These are phyloP conservation scores for Coccinonectria pachysandricola DNA, from an alignment of 2,329 filamentous ascomycete genomes.

Conservation along the genomic window DNA sequence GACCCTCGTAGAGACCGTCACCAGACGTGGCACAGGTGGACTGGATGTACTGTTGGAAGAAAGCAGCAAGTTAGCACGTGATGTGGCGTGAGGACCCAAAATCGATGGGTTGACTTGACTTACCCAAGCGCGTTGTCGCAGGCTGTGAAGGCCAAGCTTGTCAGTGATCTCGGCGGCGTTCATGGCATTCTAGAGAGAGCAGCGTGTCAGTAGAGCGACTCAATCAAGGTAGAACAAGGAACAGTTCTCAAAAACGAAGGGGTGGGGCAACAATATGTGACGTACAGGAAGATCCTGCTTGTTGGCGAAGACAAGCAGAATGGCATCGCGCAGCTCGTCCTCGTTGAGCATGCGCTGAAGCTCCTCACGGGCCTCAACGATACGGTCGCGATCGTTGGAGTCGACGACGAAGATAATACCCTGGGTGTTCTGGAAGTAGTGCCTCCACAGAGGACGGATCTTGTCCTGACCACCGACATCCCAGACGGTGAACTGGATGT, in stretches of 20 bases:
- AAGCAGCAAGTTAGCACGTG: slow-evolving; percentile 15
- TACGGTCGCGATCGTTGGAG: slow-evolving; percentile 96
- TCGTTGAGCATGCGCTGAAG: slow-evolving; percentile 98
- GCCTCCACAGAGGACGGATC: slow-evolving; percentile 98
- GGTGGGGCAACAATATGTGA: slow-evolving; percentile 21
- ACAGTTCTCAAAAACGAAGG: slow-evolving; percentile 5
- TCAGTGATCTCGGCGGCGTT: slow-evolving; percentile 99
- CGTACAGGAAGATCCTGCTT: slow-evolving; percentile 98
- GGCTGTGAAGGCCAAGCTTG: slow-evolving; percentile 97
- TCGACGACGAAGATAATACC: slow-evolving; percentile 99
- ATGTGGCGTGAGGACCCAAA: slow-evolving; percentile 3
- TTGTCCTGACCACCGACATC: slow-evolving; percentile 99
- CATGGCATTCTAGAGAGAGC: slow-evolving; percentile 78
- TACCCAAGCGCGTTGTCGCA: slow-evolving; percentile 99
- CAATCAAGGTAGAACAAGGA: too few relatives aligned
- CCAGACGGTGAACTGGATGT: slow-evolving; percentile 99
- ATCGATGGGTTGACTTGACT: slow-evolving; percentile 37
- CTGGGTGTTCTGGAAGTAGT: slow-evolving; percentile 99
- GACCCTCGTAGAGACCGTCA: slow-evolving; percentile 98
- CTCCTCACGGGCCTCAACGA: slow-evolving; percentile 93
- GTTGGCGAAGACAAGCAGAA: slow-evolving; percentile 97
- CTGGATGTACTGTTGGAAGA: slow-evolving; percentile 78
- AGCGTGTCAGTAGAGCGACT: slow-evolving; percentile 10
- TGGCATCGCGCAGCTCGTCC: slow-evolving; percentile 93
- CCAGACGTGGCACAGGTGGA: slow-evolving; percentile 97